Evolutionary conservation across 257 asterid genomes (phyloP).

Genomic region (Fraxinus cuspidata): DNA sequence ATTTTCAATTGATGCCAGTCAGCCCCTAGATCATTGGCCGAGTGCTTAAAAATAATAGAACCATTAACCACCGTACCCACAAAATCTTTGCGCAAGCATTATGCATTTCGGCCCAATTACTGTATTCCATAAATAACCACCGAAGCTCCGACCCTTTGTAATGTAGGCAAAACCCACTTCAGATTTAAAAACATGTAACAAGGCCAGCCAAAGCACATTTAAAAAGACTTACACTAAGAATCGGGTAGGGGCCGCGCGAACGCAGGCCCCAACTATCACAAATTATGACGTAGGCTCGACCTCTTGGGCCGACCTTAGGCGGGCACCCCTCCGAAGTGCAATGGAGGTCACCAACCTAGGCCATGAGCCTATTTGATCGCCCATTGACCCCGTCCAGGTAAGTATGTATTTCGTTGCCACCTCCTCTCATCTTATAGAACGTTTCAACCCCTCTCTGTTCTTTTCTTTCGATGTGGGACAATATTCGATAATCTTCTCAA

Average conservation of each 20-base stretch:
- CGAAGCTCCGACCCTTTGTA: no score
- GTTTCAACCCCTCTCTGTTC: not conserved
- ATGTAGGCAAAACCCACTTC: no score
- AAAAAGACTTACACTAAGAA: not conserved
- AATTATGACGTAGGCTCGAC: constrained; percentile 28
- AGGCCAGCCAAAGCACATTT: no score
- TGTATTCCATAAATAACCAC: no score
- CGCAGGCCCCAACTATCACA: constrained; percentile 1
- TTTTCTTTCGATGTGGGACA: not conserved
- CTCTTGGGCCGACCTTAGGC: constrained; percentile 27
- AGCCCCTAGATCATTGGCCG: no score
- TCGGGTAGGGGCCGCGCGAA: constrained; percentile 1
- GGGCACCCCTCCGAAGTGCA: constrained; percentile 27
- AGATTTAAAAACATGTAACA: no score
- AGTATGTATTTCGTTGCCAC: not conserved
- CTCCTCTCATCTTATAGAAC: not conserved
- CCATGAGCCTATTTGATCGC: constrained; percentile 33
- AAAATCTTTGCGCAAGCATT: no score
- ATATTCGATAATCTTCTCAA: no score
- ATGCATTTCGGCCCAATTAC: no score
- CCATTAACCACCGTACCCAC: no score
- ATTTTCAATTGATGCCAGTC: no score
- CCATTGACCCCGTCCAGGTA: constrained; percentile 45
- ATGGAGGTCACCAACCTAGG: constrained; percentile 33
- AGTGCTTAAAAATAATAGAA: no score